Base-by-base conservation (phyloP, 225 moss, liverwort and hornwort genomes). In the Physcomitrium patens region DNA sequence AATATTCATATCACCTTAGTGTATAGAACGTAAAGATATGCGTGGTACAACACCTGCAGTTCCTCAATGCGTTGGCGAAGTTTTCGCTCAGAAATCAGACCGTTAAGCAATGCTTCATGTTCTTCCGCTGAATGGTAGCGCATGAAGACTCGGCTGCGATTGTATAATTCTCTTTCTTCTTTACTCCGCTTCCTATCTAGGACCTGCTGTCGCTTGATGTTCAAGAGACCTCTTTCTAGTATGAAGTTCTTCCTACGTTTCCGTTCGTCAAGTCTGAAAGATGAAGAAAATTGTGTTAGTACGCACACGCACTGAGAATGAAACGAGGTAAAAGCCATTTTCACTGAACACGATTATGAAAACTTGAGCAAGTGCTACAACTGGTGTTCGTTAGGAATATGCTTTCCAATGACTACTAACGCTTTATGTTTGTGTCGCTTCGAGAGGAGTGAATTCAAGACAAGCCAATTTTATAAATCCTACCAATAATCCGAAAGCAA, bases 51-150 rank as follows among this genome's bases (percentile, higher is more conserved):
- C 77, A 99, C 99, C 95, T 99, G 95, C 69, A 99, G 56, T 82
- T 99, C 95, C 81, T 99, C 93, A 58, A 99, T 95, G 72, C 91
- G 90, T 75, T 91, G 93, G 65, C 95, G 90, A 58, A 93, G 81
- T 76, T 79, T 93, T 62, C 95, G 91, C 85, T 99, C 95, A 55
- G 81, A 60, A 63, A 80, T 80, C 54, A 95, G 85, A 51, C 99
- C 99, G 69, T 82, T 86, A 44, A 99, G 75, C 63, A 99, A 81
- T 64, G 87, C 82, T 27, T 99, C 95, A 67, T 99, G 93, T 49
- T 95, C 99, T 73, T 95, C 95, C 63, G 78, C 88, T 60, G 88
- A 85, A 79, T 95, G 99, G 80, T 95, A 99, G 31, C 99, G 90
- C 84, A 99, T 78, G 58, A 95, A 95, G 13, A 92, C 87, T 26